Conservation (phyloP, 106 monocot genomes). For the Acorus gramineus region DNA sequence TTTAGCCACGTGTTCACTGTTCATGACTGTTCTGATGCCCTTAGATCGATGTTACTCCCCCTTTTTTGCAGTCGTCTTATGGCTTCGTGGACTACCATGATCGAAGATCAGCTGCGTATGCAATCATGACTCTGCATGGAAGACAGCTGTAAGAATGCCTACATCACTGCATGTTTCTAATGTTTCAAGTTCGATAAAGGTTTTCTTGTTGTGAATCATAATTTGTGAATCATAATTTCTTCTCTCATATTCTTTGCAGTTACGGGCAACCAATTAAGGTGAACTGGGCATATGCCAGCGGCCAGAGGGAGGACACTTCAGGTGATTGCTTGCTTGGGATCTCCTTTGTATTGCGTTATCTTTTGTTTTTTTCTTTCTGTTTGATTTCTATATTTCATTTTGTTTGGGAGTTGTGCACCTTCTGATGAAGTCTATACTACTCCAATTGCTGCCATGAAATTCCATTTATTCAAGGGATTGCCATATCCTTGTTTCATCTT, state of each 20-base stretch:
- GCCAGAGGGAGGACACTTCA: slow-evolving; percentile 20
- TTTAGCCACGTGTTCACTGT: too few species aligned
- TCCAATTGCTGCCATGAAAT: too few species aligned
- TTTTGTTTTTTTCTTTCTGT: not conserved
- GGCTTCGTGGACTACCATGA: slow-evolving; percentile 27
- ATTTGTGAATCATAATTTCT: not conserved
- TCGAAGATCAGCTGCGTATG: slow-evolving; percentile 11
- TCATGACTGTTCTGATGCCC: too few species aligned
- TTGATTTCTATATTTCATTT: too few species aligned
- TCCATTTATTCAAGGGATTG: too few species aligned
- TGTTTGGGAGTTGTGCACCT: too few species aligned
- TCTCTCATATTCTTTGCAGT: not conserved
- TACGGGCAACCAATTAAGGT: slow-evolving; percentile 22
- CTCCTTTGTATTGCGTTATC: not conserved
- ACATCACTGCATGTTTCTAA: not conserved
- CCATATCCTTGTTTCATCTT: too few species aligned
- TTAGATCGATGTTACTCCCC: too few species aligned
- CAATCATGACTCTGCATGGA: slow-evolving; percentile 15
- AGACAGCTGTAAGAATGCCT: slow-evolving; percentile 10
- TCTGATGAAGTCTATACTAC: too few species aligned
- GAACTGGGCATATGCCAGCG: slow-evolving; percentile 23
- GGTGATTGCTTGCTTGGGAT: slow-evolving; percentile 5
- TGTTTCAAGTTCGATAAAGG: too few species aligned
- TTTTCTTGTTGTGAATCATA: too few species aligned
- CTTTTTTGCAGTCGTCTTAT: slow-evolving; percentile 15